Percentiles rank a stretch among this genome's conserved stretches.
These are phyloP conservation scores for Aechmea fasciata DNA, from an alignment of 176 grass and related monocot genomes.

Conservation along the genomic window DNA sequence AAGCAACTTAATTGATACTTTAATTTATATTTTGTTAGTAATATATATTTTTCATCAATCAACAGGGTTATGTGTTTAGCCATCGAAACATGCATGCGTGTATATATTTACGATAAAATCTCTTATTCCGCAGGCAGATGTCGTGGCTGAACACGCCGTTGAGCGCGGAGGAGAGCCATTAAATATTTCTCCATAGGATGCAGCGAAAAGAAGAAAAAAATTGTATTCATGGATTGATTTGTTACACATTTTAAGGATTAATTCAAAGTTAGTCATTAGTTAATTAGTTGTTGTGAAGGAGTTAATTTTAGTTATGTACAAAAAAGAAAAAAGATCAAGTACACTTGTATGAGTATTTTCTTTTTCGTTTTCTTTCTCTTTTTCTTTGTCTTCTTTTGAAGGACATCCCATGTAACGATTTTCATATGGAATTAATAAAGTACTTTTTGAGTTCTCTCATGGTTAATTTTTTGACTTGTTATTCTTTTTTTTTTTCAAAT, in stretches of 20 bases:
- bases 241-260: constrained; percentile 25
- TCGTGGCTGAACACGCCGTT: constrained; percentile 40
- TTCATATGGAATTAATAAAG: constrained; percentile 27
- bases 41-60: too few species aligned
- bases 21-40: not conserved
- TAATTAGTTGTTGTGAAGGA: constrained; percentile 2
- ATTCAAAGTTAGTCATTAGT: constrained; percentile 33
- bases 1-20: constrained; percentile 18
- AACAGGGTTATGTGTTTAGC: too few species aligned
- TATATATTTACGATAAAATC: not conserved
- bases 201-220: constrained; percentile 1
- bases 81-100: not conserved
- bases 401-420: constrained; percentile 24
- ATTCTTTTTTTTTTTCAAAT: not conserved
- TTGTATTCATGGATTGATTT: constrained; percentile 16
- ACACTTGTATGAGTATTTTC: constrained; percentile 18
- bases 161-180: constrained; percentile 1
- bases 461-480: not conserved
- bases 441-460: not conserved
- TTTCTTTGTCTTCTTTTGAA: not conserved
- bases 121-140: constrained; percentile 41
- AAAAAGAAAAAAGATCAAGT: constrained; percentile 20
- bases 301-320: constrained; percentile 31
- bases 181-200: constrained; percentile 9
- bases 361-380: constrained; percentile 25